Conservation (phyloP, 495 filamentous ascomycete genomes). For the Opeltia flavorubescens region DNA sequence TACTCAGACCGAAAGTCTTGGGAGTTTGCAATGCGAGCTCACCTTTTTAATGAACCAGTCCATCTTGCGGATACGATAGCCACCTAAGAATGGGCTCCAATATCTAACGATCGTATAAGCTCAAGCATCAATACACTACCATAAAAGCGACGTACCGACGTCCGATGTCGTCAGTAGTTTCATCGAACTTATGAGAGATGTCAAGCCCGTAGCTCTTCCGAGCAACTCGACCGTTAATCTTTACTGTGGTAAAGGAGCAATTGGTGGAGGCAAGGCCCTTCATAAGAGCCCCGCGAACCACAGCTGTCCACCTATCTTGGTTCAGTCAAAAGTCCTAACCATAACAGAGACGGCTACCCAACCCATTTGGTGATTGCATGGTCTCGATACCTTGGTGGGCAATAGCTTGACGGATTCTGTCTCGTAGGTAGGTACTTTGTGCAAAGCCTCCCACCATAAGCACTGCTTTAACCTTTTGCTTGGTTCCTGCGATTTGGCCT, state of each 20-base stretch:
- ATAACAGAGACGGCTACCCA: neutral
- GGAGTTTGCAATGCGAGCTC: conserved; percentile 6
- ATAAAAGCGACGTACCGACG: neutral
- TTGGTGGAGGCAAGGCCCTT: conserved; percentile 19
- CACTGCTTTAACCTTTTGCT: conserved; percentile 31
- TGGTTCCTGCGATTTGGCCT: conserved; percentile 36
- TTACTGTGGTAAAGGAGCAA: conserved; percentile 11
- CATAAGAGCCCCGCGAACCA: conserved; percentile 29
- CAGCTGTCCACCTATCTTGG: conserved; percentile 21
- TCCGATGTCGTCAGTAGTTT: neutral
- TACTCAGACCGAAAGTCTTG: neutral
- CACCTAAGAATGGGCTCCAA: conserved; percentile 13
- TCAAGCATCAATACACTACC: conserved; percentile 7
- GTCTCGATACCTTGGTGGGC: conserved; percentile 8
- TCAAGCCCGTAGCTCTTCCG: conserved; percentile 27
- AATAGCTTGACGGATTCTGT: conserved; percentile 9
- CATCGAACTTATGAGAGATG: conserved; percentile 14
- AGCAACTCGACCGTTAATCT: conserved; percentile 22
- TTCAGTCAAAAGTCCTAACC: neutral
- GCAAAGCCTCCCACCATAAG: conserved; percentile 57
- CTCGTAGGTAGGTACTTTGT: conserved; percentile 44
- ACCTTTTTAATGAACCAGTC: conserved; percentile 22
- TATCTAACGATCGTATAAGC: conserved; percentile 2
- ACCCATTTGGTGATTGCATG: conserved; percentile 16
- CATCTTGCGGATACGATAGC: conserved; percentile 18